Evolutionary conservation across 768 basidiomycete genomes (phyloP), one percentile per base, ranked within the genome.

Genomic region (Boletales sp.): DNA sequence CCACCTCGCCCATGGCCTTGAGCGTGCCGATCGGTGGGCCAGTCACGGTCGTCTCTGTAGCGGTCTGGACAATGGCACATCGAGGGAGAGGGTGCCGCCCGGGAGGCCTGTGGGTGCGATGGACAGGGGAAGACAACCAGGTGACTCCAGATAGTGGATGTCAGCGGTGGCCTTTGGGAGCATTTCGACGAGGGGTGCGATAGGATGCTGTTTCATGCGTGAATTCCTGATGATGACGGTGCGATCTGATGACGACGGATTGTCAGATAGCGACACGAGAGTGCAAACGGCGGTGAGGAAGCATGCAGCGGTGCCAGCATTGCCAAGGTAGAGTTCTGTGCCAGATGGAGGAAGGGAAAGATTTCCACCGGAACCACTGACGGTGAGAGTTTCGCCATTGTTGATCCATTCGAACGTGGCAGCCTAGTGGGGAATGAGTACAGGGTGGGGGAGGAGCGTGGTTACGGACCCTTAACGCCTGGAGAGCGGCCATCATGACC

Each of bases 161-260:
- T 75, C 66, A 55, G 83, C 86, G 12, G 92, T 88, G 61, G 96
- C 97, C 7, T 81, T 76, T 41, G 77, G 72, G 13, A 99, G 83
- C 3, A 96, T 92, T 46, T 90, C 86, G 45, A 98, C 95, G 18
- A 99, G 78, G 7, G 96, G 91, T 0, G 93, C 96, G 57, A 95
- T 94, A 13, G 96, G 96, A 28, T 95, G 86, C 68, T 98, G 94
- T 71, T 97, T 98, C 96, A 98, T 99, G 51, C 95, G 84, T 0
- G 94, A 91, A 58, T 99, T 99, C 41, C 96, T 96, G 11, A 96
- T 98, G 68, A 98, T 88, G 68, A 90, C 70, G 15, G 94, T 96
- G 21, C 72, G 71, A 42, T 76, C 70, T 38, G 64, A 55, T 21
- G 70, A 60, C n/a, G n/a, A n/a, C 4, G 67, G n/a, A n/a, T n/a